Percentiles rank a stretch among this genome's conserved stretches.
Conservation (phyloP, 2,329 filamentous ascomycete species). For the Mycosphaerelloides madeirae region DNA sequence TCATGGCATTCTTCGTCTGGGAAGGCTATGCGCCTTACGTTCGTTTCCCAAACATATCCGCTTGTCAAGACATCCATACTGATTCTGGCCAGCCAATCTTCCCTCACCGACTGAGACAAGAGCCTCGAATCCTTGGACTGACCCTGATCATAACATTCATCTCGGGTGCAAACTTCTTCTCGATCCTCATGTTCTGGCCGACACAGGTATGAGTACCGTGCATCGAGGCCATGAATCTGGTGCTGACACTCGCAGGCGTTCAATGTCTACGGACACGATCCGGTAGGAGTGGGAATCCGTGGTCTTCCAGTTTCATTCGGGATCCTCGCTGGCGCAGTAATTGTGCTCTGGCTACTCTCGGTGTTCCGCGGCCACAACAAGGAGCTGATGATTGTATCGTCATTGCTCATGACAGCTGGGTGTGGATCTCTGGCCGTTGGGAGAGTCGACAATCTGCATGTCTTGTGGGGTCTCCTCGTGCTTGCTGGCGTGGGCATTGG, state of each 20-base stretch:
- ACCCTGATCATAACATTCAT: conserved; percentile 40
- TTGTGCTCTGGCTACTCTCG: conserved; percentile 57
- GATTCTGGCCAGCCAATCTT: conserved; percentile 14
- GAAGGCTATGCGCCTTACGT: conserved; percentile 22
- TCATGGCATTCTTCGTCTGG: conserved; percentile 33
- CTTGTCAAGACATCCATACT: no score
- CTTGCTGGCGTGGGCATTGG: conserved; percentile 60
- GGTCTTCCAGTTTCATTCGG: conserved; percentile 60
- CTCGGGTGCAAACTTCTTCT: conserved; percentile 37
- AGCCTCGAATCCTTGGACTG: conserved; percentile 32
- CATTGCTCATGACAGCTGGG: conserved; percentile 61
- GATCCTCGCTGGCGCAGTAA: conserved; percentile 57
- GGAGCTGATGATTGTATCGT: conserved; percentile 56
- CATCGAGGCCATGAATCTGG: background rate
- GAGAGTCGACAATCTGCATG: conserved; percentile 27
- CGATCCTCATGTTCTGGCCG: conserved; percentile 27
- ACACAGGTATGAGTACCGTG: background rate
- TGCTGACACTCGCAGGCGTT: conserved; percentile 53
- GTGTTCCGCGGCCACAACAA: conserved; percentile 56
- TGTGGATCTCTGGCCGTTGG: conserved; percentile 31
- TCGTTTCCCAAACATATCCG: no score
- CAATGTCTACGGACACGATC: conserved; percentile 48
- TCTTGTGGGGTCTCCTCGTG: conserved; percentile 33
- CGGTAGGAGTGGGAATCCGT: conserved; percentile 59
- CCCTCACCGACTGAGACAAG: conserved; percentile 22